Conservation (phyloP, 331 rosid species). For the Quercus tomentella region DNA sequence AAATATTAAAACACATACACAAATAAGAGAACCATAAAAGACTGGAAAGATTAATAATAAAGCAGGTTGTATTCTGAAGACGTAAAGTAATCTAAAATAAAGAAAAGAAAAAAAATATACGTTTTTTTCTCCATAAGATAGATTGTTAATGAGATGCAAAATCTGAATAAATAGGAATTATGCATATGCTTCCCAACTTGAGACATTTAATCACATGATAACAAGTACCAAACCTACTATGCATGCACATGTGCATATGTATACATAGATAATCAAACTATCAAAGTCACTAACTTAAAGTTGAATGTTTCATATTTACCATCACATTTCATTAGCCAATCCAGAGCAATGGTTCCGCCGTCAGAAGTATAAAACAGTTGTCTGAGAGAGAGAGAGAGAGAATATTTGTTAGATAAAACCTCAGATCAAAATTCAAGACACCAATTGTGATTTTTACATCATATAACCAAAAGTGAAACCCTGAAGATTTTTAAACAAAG, state of each 20-base stretch:
- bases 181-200: background rate
- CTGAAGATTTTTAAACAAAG: background rate
- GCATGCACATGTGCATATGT: background rate
- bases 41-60: too few relatives aligned
- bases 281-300: background rate
- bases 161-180: background rate
- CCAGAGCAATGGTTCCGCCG: constrained; percentile 76
- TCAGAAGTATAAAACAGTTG: constrained; percentile 55
- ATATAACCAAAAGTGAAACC: background rate
- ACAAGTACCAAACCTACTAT: background rate
- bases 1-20: background rate
- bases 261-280: background rate
- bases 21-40: background rate
- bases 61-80: too few relatives aligned
- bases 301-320: constrained; percentile 35
- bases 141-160: background rate
- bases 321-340: constrained; percentile 52
- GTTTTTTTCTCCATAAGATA: background rate
- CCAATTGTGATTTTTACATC: background rate
- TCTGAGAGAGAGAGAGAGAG: constrained; percentile 27
- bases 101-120: too few relatives aligned
- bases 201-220: constrained; percentile 6
- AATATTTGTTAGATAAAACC: constrained; percentile 20
- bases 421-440: constrained; percentile 1
- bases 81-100: too few relatives aligned